These are phyloP conservation scores for Solanum chilense DNA, from an alignment of 257 asterid genomes.

Conservation along the genomic window DNA sequence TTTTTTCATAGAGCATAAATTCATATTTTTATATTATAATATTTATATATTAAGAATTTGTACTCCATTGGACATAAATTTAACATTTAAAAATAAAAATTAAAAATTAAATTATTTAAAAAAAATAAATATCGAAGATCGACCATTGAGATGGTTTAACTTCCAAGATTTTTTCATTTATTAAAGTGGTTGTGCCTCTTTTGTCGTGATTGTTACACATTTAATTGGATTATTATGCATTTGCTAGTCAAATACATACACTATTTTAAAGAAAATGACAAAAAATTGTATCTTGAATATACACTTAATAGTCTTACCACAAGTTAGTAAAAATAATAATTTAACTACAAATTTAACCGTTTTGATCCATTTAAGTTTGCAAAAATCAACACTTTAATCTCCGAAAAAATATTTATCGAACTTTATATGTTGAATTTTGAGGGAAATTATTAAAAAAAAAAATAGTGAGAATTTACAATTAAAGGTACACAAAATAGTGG, in stretches of 20 bases:
- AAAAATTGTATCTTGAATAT: background rate
- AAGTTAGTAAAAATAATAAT: background rate
- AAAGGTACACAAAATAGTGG: background rate
- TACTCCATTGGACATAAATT: background rate
- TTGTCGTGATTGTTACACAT: background rate
- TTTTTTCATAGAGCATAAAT: background rate
- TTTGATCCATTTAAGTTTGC: background rate
- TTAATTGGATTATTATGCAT: background rate
- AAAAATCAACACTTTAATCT: background rate
- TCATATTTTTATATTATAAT: background rate
- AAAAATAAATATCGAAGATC: too few species aligned
- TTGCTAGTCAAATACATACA: background rate
- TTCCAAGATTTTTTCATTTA: background rate
- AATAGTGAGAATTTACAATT: background rate
- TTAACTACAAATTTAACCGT: background rate
- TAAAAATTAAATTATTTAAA: background rate
- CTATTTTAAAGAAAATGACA: background rate
- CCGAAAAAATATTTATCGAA: background rate
- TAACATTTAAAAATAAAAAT: background rate
- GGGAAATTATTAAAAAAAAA: background rate
- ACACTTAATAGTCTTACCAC: background rate
- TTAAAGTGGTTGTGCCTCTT: background rate
- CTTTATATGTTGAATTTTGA: background rate
- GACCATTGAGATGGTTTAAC: background rate
- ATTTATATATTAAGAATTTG: background rate